Evolutionary conservation across 148 eudicot species (phyloP), one percentile per base, ranked within the genome.

Genomic region (Camellia lanceoleosa): DNA sequence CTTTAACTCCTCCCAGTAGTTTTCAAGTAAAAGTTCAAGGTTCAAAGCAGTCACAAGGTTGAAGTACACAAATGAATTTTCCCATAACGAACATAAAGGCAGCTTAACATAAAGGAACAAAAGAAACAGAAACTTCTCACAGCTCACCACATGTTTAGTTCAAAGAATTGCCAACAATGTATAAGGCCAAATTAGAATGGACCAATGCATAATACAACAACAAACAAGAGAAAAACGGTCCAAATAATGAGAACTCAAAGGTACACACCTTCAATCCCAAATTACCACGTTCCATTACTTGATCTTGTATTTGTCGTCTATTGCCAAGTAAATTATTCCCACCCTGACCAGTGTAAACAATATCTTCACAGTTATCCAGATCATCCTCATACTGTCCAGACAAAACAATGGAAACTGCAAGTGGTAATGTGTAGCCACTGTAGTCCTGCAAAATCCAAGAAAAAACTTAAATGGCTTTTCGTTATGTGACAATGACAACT

Each of bases 371-470:
- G 19, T 89, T 89, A 82, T 93, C 97, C 54, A 81, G 16, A 76
- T 93, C 90, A 81, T 93, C 97, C 80, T 90, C 97, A 72, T 93
- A 93, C 69, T 89, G 93, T 14, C 95, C 95, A n/a, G 97, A 93
- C 79, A 93, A 41, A 15, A 93, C 92, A 71, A 93, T 89, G 15
- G 92, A 82, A 18, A 87, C 77, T 7, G 95, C 89, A 74, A 93
- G 74, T 42, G 97, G 97, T 7, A 91, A 82, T 4, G 75, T 83
- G 80, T 82, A 87, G 6, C 59, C 75, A 9, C 19, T 55, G 20
- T 74, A 70, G 42, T 79, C 86, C 85, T 85, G 76, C 83, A 82
- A 81, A 83, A 82, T 16, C 5, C 55, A 70, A 20, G 16, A 9
- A 75, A 16, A 43, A 77, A 78, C 20, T n/a, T 51, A 51, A 23